Evolutionary conservation across 805 yeast genomes (phyloP).

Genomic region (Nakazawaea anatomiae): DNA sequence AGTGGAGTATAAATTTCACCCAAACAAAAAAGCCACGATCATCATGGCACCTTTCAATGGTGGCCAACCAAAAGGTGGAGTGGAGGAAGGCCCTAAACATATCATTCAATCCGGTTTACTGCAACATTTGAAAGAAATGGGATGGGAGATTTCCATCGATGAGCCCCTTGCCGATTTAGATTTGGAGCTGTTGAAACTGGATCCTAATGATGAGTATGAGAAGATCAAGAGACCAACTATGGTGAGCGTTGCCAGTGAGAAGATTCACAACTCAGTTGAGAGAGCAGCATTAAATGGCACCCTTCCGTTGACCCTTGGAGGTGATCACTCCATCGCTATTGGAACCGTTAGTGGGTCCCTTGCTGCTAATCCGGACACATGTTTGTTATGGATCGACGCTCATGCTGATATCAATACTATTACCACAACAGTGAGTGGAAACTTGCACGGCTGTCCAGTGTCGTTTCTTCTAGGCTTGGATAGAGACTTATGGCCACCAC

Average conservation of each 20-base stretch:
- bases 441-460: constrained; percentile 95
- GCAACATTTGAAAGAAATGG: constrained; percentile 55
- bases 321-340: constrained; percentile 95
- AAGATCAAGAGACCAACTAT: constrained; percentile 66
- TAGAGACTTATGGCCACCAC: constrained; percentile 58
- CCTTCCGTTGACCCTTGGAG: constrained; percentile 85
- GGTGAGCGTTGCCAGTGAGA: constrained; percentile 68
- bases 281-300: constrained; percentile 39
- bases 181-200: constrained; percentile 35
- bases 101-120: constrained; percentile 68
- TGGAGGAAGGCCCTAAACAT: constrained; percentile 88
- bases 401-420: constrained; percentile 97
- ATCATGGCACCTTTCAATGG: constrained; percentile 92
- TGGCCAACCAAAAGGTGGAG: constrained; percentile 93
- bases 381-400: constrained; percentile 94
- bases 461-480: constrained; percentile 85
- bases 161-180: constrained; percentile 49
- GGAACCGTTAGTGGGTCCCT: constrained; percentile 87
- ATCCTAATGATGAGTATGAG: constrained; percentile 43
- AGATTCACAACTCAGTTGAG: constrained; percentile 56
- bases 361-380: constrained; percentile 76
- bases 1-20: constrained; percentile 46
- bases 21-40: constrained; percentile 53
- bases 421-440: constrained; percentile 75
- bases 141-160: constrained; percentile 57